phyloP scores from a whole-genome alignment of 768 basidiomycete genomes.

The Leccinum boreale region DNA sequence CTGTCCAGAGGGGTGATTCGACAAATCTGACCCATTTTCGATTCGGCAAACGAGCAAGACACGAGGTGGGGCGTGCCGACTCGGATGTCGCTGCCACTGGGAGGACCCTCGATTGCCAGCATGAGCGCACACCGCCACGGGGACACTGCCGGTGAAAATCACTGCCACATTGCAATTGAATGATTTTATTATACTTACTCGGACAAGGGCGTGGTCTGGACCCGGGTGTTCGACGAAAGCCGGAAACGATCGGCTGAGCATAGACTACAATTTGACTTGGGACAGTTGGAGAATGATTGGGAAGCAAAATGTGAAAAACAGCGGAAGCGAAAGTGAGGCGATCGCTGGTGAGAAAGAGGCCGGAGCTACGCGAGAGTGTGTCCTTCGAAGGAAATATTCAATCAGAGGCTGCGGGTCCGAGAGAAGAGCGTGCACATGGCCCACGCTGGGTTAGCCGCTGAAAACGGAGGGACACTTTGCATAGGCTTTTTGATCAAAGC shows the following conservation, averaged over 20 bases:
- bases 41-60: not conserved
- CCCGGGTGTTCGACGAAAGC: not conserved
- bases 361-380: not conserved
- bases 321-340: slow-evolving; percentile 19
- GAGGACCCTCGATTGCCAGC: not conserved
- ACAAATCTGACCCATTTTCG: not conserved
- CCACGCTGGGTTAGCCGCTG: not conserved
- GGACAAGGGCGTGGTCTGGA: not conserved
- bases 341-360: slow-evolving; percentile 4
- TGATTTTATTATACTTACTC: not conserved
- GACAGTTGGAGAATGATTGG: slow-evolving; percentile 16
- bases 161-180: slow-evolving; percentile 6
- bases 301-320: not conserved
- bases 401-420: slow-evolving; percentile 25
- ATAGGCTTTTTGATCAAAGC: slow-evolving; percentile 21
- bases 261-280: slow-evolving; percentile 2
- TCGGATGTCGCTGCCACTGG: not conserved
- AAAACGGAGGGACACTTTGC: not conserved
- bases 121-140: slow-evolving; percentile 5
- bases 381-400: slow-evolving; percentile 16
- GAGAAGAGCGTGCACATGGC: slow-evolving; percentile 2
- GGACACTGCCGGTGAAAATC: slow-evolving; percentile 4
- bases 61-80: not conserved
- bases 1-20: not conserved
- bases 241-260: not conserved